These are phyloP conservation scores for Tubosaeta brunneosetosa DNA, from an alignment of 768 basidiomycete genomes.

Conservation along the genomic window DNA sequence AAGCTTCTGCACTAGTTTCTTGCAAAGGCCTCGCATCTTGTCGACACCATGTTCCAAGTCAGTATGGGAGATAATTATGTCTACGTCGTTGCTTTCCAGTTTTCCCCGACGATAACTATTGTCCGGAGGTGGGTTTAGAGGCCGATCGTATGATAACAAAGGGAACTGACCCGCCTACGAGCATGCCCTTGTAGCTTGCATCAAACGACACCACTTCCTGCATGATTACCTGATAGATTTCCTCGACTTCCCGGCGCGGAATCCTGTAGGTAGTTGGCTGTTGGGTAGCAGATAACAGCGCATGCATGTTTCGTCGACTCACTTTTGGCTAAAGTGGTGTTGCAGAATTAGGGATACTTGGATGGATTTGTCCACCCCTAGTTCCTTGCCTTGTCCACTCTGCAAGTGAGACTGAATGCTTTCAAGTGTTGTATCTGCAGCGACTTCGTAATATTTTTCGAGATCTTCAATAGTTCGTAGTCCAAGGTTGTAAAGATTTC, in stretches of 20 bases:
- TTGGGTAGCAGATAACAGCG: not conserved
- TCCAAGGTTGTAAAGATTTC: slow-evolving; percentile 58
- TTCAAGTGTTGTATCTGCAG: slow-evolving; percentile 34
- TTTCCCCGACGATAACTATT: slow-evolving; percentile 83
- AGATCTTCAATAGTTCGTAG: slow-evolving; percentile 68
- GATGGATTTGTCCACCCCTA: slow-evolving; percentile 39
- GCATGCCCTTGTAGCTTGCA: slow-evolving; percentile 65
- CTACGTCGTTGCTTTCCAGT: slow-evolving; percentile 74
- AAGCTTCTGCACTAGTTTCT: slow-evolving; percentile 53
- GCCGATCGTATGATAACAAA: not conserved
- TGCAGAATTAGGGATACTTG: slow-evolving; percentile 56
- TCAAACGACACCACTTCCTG: slow-evolving; percentile 58
- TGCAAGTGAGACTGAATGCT: slow-evolving; percentile 21
- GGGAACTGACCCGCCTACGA: slow-evolving; percentile 71
- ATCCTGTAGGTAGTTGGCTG: slow-evolving; percentile 43
- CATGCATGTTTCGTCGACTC: slow-evolving; percentile 7
- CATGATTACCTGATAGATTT: slow-evolving; percentile 67
- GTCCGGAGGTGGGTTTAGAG: not conserved
- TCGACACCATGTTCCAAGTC: slow-evolving; percentile 39
- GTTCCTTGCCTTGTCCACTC: slow-evolving; percentile 13
- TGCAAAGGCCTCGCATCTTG: slow-evolving; percentile 59
- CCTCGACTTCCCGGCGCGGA: slow-evolving; percentile 69
- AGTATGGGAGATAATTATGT: slow-evolving; percentile 81
- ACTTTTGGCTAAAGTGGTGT: slow-evolving; percentile 51
- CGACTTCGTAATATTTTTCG: slow-evolving; percentile 51